Conservation (phyloP, 2,329 filamentous ascomycete genomes). For the Lasiodiplodia theobromae region DNA sequence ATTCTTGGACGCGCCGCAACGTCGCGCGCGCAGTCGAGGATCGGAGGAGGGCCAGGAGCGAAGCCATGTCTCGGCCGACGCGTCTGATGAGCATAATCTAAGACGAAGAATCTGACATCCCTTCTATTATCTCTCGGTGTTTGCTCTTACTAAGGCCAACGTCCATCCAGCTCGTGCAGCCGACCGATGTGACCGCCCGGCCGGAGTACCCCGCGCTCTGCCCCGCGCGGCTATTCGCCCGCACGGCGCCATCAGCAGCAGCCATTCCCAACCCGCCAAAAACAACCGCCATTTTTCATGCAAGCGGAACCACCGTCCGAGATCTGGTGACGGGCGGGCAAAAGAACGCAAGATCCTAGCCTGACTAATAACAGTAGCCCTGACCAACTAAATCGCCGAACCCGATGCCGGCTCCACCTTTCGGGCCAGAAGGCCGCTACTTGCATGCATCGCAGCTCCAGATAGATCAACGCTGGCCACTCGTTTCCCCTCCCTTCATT, state of each 20-base stretch:
- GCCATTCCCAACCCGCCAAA: not conserved
- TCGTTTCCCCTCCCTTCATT: constrained; percentile 2
- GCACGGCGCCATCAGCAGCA: not conserved
- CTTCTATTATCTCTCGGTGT: not conserved
- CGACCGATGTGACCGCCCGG: not conserved
- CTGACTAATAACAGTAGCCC: not conserved
- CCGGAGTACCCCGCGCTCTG: constrained; percentile 7
- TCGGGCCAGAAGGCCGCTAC: not conserved
- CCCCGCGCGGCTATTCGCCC: not conserved
- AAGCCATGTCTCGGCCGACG: not conserved
- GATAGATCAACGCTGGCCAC: not conserved
- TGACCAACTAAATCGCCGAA: not conserved
- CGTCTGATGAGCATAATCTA: too few relatives aligned
- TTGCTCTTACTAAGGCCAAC: not conserved
- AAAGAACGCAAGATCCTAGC: not conserved
- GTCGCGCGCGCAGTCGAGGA: not conserved
- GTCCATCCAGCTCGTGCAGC: too few relatives aligned
- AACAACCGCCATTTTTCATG: not conserved
- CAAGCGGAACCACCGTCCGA: not conserved
- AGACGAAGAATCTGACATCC: not conserved
- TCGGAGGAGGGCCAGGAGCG: not conserved
- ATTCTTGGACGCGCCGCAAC: not conserved
- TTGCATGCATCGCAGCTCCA: not conserved
- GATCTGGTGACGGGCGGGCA: not conserved
- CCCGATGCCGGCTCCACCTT: not conserved